Base-by-base conservation (phyloP, 1,284 basidiomycete species). In the Pseudozyma sp. region DNA sequence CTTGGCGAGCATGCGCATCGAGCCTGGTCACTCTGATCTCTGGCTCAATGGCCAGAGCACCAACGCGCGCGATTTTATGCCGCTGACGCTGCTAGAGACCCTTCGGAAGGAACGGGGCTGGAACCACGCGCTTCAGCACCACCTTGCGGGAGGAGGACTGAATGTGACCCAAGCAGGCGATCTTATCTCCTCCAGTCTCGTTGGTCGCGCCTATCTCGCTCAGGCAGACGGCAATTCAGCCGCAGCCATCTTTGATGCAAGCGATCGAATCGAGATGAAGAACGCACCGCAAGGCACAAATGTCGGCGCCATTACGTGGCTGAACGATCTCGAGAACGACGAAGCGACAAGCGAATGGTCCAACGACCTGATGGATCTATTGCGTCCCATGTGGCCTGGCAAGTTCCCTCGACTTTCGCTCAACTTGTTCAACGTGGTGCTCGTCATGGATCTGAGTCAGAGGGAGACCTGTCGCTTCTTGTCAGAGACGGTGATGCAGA, bases 251-350 rank as follows among this genome's bases (percentile, higher is more conserved):
- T 82, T 78, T 40, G 82, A 84, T 45, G 80, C 81, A 9, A 82
- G 80, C 49, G 82, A 84, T 40, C 71, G 76, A 14, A 69, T 74
- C 47, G 81, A 72, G 49, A 51, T 34, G 33, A 68, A 52, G 10
- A 29, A 37, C 11, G 52, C 19, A 0, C 46, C 54, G 1, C 55
- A 62, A n/a, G 58, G 45, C 3, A 35, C 40, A 14, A 19, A 31
- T 7, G 35, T 43, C 1, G 92, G 91, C 0, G 88, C 87, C 14
- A 89, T 97, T 52, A 82, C 90, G 0, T 98, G 92, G 89, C 91
- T 92, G 89, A 98, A 98, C 84, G 91, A 98, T 84, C 85, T 98
- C 29, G 91, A 93, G 85, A 92, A 90, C 68, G 95, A 97, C 81
- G 86, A 85, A n/a, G 54, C 54, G 9, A 75, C 68, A 8, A 54